Evolutionary conservation across 441 rosid species (phyloP).

Genomic region (Adansonia gregorii): DNA sequence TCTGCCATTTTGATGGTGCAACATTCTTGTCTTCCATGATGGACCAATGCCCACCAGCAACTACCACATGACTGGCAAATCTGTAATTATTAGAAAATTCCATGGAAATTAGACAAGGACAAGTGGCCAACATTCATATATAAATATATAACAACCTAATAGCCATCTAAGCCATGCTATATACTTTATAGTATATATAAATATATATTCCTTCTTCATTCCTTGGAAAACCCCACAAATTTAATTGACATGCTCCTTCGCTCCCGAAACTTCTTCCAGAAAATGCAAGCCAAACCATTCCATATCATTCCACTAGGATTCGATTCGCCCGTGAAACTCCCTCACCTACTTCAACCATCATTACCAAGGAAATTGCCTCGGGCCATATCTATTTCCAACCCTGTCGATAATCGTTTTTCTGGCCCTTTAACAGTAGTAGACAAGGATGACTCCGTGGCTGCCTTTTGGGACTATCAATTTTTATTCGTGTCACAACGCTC

Average conservation of each 20-base stretch:
- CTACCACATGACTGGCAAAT: slow-evolving; percentile 24
- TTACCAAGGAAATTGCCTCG: slow-evolving; percentile 38
- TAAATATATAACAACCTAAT: not conserved
- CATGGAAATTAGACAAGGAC: not conserved
- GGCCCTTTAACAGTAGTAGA: slow-evolving; percentile 24
- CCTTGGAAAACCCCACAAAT: not conserved
- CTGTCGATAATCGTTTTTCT: slow-evolving; percentile 28
- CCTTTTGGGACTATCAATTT: slow-evolving; percentile 89
- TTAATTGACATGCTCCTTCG: not conserved
- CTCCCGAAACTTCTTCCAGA: not conserved
- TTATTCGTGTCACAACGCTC: slow-evolving; percentile 76
- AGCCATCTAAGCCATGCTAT: not conserved
- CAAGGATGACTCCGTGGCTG: slow-evolving; percentile 52
- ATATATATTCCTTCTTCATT: not conserved
- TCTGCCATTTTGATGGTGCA: slow-evolving; percentile 37
- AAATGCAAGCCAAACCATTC: slow-evolving; percentile 44
- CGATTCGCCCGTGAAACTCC: slow-evolving; percentile 37
- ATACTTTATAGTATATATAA: not conserved
- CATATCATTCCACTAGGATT: slow-evolving; percentile 40
- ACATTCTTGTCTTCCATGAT: slow-evolving; percentile 33
- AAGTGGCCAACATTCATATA: slow-evolving; percentile 5
- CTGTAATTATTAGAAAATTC: slow-evolving; percentile 30
- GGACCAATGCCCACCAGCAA: slow-evolving; percentile 23
- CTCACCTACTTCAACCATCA: slow-evolving; percentile 39
- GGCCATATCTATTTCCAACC: slow-evolving; percentile 55